phyloP scores from a whole-genome alignment of 306 rosid genomes.

The Vigna trinervia region DNA sequence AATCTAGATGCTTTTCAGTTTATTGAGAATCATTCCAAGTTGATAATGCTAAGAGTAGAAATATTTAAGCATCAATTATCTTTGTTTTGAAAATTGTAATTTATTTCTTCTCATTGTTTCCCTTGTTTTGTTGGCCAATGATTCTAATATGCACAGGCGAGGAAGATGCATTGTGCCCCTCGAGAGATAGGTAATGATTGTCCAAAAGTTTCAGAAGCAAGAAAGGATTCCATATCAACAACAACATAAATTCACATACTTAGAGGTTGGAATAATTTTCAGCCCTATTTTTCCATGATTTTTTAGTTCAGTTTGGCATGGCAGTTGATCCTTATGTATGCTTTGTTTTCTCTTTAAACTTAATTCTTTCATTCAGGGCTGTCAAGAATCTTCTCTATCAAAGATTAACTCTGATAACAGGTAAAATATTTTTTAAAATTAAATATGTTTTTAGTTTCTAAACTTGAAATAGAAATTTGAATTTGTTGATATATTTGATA shows the following conservation, averaged over 20 bases:
- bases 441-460: no score
- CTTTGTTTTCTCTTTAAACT: conserved; percentile 1
- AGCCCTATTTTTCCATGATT: conserved; percentile 27
- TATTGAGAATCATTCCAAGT: conserved; percentile 3
- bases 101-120: conserved; percentile 17
- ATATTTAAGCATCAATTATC: conserved; percentile 14
- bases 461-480: no score
- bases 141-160: conserved; percentile 51
- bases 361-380: conserved; percentile 57
- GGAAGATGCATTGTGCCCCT: conserved; percentile 73
- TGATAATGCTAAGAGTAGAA: conserved; percentile 7
- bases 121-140: background rate
- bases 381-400: conserved; percentile 58
- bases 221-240: conserved; percentile 54
- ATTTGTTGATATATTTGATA: no score
- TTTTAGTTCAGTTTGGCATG: conserved; percentile 13
- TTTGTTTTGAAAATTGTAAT: conserved; percentile 26
- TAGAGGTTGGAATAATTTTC: conserved; percentile 49
- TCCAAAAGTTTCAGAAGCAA: conserved; percentile 51
- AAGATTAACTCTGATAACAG: conserved; percentile 58
- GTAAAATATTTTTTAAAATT: conserved; percentile 51
- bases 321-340: conserved; percentile 33
- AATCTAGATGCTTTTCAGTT: conserved; percentile 12
- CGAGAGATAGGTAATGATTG: conserved; percentile 53
- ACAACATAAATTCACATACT: conserved; percentile 46